Conservation (phyloP, 768 basidiomycete species). For the Hericium coralloides region DNA sequence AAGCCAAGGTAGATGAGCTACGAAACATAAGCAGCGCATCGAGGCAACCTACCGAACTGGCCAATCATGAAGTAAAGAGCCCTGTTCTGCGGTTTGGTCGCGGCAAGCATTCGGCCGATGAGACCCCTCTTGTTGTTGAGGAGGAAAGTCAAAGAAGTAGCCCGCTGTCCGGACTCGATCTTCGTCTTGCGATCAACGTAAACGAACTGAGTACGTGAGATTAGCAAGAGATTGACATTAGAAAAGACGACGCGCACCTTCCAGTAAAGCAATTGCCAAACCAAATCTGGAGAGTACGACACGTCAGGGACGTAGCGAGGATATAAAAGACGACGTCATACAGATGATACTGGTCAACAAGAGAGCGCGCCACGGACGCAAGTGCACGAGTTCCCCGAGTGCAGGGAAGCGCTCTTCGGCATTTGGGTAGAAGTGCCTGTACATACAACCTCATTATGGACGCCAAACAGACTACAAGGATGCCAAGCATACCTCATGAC, state of each 20-base stretch:
- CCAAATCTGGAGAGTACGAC: slow-evolving; percentile 45
- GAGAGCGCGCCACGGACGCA: slow-evolving; percentile 67
- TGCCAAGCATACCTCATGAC: slow-evolving; percentile 61
- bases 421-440: slow-evolving; percentile 82
- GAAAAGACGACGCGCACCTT: slow-evolving; percentile 41
- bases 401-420: slow-evolving; percentile 83
- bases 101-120: slow-evolving; percentile 65
- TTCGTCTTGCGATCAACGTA: slow-evolving; percentile 82
- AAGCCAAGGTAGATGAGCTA: background rate
- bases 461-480: background rate
- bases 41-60: slow-evolving; percentile 54
- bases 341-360: slow-evolving; percentile 76
- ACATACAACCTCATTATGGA: background rate
- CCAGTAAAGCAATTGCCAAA: slow-evolving; percentile 94
- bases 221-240: background rate
- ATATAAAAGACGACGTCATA: slow-evolving; percentile 31
- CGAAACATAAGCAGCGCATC: slow-evolving; percentile 2
- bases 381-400: slow-evolving; percentile 53
- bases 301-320: background rate
- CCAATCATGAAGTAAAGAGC: slow-evolving; percentile 75
- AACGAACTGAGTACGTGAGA: slow-evolving; percentile 47
- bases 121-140: slow-evolving; percentile 81
- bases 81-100: slow-evolving; percentile 51
- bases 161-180: slow-evolving; percentile 85
- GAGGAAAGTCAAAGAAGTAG: slow-evolving; percentile 83